Conservation (phyloP, 2,329 filamentous ascomycete genomes). For the Beauveria medogensis region DNA sequence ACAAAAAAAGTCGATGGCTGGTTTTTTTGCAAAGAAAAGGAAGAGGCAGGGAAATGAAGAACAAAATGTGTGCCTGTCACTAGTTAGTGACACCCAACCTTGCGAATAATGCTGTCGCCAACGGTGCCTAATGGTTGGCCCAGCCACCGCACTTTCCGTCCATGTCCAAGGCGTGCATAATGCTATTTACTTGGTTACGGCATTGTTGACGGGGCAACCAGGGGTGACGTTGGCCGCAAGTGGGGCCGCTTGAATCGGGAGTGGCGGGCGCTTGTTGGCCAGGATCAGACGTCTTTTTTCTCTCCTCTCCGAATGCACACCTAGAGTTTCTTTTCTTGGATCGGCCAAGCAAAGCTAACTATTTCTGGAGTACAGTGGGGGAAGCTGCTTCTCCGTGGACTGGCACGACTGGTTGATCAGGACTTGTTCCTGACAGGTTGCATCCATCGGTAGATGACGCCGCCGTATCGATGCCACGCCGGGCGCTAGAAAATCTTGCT, state of each 20-base stretch:
- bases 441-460: too few species aligned
- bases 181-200: too few species aligned
- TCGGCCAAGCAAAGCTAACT: too few species aligned
- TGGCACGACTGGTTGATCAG: too few species aligned
- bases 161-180: too few species aligned
- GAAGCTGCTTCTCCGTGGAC: too few species aligned
- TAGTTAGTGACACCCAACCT: not conserved
- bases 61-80: not conserved
- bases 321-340: too few species aligned
- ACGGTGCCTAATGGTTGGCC: slow-evolving; percentile 19
- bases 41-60: not conserved
- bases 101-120: not conserved
- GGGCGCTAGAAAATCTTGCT: too few species aligned
- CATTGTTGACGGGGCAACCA: slow-evolving; percentile 13
- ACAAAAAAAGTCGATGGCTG: slow-evolving; percentile 10
- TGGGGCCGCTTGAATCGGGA: slow-evolving; percentile 2
- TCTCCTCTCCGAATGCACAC: too few species aligned
- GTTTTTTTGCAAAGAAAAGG: not conserved
- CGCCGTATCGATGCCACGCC: too few species aligned
- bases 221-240: slow-evolving; percentile 4
- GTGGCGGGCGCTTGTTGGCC: not conserved
- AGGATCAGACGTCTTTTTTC: not conserved
- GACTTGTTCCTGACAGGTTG: too few species aligned
- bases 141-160: slow-evolving; percentile 22
- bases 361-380: too few species aligned